Evolutionary conservation across 2,329 filamentous ascomycete genomes (phyloP), one percentile per base, ranked within the genome.

Genomic region (Teratosphaeria nubilosa): DNA sequence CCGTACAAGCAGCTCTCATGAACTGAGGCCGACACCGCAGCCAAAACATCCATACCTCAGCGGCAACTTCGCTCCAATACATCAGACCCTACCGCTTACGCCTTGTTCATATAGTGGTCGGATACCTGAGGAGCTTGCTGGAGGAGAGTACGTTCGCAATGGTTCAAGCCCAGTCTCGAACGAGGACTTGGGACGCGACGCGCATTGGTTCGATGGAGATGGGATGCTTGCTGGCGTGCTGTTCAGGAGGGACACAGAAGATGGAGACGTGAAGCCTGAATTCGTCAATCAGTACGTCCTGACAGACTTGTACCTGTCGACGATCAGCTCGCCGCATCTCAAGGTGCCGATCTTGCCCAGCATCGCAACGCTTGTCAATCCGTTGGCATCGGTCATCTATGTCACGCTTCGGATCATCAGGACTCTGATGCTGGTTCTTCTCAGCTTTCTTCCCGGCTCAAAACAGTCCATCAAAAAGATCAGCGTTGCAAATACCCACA

Each of bases 161-260:
- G 86, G 86, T 48, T 84, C 82, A 30, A 89, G 88, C 65, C 85
- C 86, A 5, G 75, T 86, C 7, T 78, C 78, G 30, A 84, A 87
- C 59, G 75, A 81, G 24, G 81, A 86, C 56, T 69, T 82, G 2
- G 79, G 78, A 45, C 78, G 84, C 62, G 83, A 86, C 66, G 80
- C 83, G 9, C 86, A 89, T 67, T 88, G 85, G 85, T 89, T 89
- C 61, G 86, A 89, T 64, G 86, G 86, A 32, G 86, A 89, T 68
- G 86, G 86, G 4, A 89, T 89, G 86, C 79, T 89, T 11, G 82
- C 82, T 31, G 86, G 86, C 1, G 85, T 89, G 0, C 76, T 77
- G 20, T 89, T 87, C 67, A 74, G 74, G 30, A 75, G 75, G 2
- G 71, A 72, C 2, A 70, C 73, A 5, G 68, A 76, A 41, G 65